A percentile compares a stretch with the other conserved stretches of the same genome.
phyloP scores from a whole-genome alignment of 2,329 filamentous ascomycete genomes.

The Xylaria sp. region DNA sequence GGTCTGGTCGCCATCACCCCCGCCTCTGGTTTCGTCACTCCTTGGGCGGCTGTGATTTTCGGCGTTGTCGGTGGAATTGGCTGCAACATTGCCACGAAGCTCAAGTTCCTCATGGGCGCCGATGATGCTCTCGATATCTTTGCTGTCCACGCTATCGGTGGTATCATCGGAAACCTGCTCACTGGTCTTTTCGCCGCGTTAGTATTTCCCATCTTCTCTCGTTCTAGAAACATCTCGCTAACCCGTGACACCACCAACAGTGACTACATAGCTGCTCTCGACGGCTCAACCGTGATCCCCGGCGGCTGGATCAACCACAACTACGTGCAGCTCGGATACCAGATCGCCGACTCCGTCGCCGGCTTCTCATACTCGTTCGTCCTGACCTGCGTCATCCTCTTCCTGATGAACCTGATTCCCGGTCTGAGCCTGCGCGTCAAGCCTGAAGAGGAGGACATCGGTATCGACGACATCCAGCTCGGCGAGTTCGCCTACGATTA shows the following conservation, averaged over 20 bases:
- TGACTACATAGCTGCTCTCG: conserved; percentile 78
- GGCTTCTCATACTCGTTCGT: conserved; percentile 74
- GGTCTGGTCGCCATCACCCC: conserved; percentile 90
- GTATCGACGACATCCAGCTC: conserved; percentile 78
- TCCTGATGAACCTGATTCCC: conserved; percentile 76
- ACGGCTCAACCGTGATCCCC: conserved; percentile 68
- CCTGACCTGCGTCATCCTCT: conserved; percentile 75
- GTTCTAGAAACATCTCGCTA: conserved; percentile 11
- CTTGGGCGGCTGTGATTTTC: conserved; percentile 68
- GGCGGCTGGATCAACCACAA: conserved; percentile 79
- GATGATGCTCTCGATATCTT: conserved; percentile 93
- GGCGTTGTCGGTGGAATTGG: conserved; percentile 70
- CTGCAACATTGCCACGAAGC: conserved; percentile 89
- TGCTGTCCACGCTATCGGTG: conserved; percentile 87
- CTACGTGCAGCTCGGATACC: conserved; percentile 77
- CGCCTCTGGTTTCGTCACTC: conserved; percentile 82
- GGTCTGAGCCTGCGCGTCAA: conserved; percentile 75
- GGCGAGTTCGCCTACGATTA: conserved; percentile 89
- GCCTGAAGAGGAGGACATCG: conserved; percentile 75
- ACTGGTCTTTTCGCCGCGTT: conserved; percentile 81
- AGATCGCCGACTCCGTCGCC: conserved; percentile 75
- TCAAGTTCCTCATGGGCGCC: conserved; percentile 78
- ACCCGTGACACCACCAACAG: conserved; percentile 50
- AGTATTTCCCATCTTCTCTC: conserved; percentile 46
- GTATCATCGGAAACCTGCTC: conserved; percentile 81